Evolutionary conservation across 2,329 filamentous ascomycete species (phyloP).

Genomic region (Monosporascus sp.): DNA sequence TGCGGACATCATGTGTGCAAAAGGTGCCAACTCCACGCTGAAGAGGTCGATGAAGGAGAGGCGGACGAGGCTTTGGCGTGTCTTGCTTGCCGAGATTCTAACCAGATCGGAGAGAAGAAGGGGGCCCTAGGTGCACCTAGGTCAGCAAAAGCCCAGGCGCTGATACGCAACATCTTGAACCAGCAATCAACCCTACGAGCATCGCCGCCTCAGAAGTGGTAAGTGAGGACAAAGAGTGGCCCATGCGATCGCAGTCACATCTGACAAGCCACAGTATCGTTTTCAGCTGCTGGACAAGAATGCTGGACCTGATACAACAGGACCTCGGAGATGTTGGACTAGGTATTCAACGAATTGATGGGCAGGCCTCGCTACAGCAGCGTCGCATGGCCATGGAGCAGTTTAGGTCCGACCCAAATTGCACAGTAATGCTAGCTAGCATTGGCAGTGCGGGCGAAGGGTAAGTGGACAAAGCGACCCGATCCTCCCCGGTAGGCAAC

Average conservation of each 20-base stretch:
- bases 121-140: not conserved
- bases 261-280: conserved; percentile 16
- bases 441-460: conserved; percentile 26
- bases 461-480: conserved; percentile 7
- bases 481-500: too few species aligned
- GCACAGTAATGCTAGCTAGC: conserved; percentile 25
- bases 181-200: not conserved
- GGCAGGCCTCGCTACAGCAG: conserved; percentile 6
- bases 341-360: conserved; percentile 20
- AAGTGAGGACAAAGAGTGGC: too few species aligned
- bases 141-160: conserved; percentile 7
- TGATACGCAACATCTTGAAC: conserved; percentile 3
- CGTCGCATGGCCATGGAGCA: conserved; percentile 9
- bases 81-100: too few species aligned
- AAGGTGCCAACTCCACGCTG: too few species aligned
- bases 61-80: too few species aligned
- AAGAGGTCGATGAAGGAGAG: too few species aligned
- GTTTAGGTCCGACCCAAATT: conserved; percentile 13
- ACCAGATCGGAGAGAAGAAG: too few species aligned
- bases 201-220: too few species aligned
- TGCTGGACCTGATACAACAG: conserved; percentile 21
- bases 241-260: too few species aligned
- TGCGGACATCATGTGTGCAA: too few species aligned
- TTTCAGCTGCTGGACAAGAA: conserved; percentile 23
- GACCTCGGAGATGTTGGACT: conserved; percentile 8